phyloP scores from a whole-genome alignment of 345 rosid species.

The Tarenaya hassleriana region DNA sequence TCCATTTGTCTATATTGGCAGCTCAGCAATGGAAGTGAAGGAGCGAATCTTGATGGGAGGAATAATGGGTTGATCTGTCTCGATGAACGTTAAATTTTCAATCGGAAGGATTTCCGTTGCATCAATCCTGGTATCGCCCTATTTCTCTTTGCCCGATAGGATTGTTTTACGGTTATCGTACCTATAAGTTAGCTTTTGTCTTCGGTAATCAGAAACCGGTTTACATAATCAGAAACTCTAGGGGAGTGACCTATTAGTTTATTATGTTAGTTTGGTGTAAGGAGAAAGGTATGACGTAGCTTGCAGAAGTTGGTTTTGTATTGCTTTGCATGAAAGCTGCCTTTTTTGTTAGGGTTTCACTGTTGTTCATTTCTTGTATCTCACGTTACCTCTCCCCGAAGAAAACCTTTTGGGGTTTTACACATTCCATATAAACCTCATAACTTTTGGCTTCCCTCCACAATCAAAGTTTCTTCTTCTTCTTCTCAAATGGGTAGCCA shows the following conservation, averaged over 20 bases:
- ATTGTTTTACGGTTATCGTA: no score
- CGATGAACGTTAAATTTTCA: no score
- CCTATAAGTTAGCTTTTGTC: no score
- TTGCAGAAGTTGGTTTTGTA: conserved; percentile 18
- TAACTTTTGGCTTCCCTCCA: not conserved
- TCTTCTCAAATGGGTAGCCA: conserved; percentile 19
- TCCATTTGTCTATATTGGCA: no score
- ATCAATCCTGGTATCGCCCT: no score
- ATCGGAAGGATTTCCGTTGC: no score
- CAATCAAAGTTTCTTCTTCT: not conserved
- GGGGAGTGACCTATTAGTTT: no score
- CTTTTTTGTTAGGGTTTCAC: not conserved
- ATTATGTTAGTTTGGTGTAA: not conserved
- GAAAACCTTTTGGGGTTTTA: conserved; percentile 1
- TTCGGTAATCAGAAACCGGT: not conserved
- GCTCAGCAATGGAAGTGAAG: no score
- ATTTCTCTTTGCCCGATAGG: no score
- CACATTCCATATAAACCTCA: not conserved
- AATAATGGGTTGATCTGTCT: no score
- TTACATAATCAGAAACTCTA: not conserved
- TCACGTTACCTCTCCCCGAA: conserved; percentile 21
- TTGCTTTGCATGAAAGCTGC: conserved; percentile 20
- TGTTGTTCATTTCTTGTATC: conserved; percentile 20
- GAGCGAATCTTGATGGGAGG: no score
- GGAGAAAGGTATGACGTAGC: conserved; percentile 19